Base-by-base conservation (phyloP, 2,329 filamentous ascomycete genomes). In the Aquanectria penicillioides region DNA sequence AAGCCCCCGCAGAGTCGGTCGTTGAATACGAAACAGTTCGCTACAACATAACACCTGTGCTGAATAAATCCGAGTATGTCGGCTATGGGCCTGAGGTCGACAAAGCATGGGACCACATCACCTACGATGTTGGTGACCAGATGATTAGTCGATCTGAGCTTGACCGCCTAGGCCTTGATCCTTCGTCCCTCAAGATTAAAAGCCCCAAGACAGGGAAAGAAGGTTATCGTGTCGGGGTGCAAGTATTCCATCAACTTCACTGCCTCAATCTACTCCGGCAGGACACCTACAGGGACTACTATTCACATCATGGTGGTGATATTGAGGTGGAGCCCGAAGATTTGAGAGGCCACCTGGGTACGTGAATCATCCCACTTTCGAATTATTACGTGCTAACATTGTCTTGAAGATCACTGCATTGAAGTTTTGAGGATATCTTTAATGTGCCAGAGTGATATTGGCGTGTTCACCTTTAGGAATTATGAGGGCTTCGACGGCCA, bases 151-250 rank as follows among this genome's bases (percentile, higher is more conserved):
- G 78, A 18, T 75, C 79, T 6, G 84, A 88, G 65, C 80, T 87
- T 23, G 72, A 79, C 34, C 80, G 79, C 18, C 79, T 89, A 1
- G 80, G 80, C 5, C 74, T 82, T 4, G 82, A 86, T 61, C 81
- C 82, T 2, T 73, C 80, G 18, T 83, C 83, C 1, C 75, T 87
- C n/a, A 82, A 80, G 65, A 81, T 86, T 61, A 83, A 80, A 9
- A 77, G 88, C 62, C 81, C 84, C 5, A 77, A 75, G 38, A 86
- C 85, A 2, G 86, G 85, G 15, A 78, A 83, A 55, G 79, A 80
- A 31, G 86, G 85, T 1, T 88, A 87, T 64, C 78, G 85, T n/a
- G 84, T 86, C 0, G 86, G 81, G 0, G 73, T 86, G 3, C 83
- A 86, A 66, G 83, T 85, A 0, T 86, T 86, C 71, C 84, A 86